Evolutionary conservation across 2,329 filamentous ascomycete genomes (phyloP).

Genomic region (Tolypocladium ovalisporum): DNA sequence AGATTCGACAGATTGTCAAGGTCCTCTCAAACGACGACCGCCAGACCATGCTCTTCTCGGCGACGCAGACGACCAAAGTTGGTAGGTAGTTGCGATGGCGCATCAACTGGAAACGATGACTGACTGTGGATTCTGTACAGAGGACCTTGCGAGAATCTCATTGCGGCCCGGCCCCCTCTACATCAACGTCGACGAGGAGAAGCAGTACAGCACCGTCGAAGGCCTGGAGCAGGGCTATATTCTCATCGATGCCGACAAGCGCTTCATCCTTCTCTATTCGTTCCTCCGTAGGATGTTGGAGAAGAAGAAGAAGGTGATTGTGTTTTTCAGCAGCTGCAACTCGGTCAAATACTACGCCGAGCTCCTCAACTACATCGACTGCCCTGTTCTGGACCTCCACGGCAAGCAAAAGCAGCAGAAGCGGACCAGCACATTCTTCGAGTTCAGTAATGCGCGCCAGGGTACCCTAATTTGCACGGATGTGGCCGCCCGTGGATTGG

Average conservation of each 20-base stretch:
- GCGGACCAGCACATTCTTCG: constrained; percentile 97
- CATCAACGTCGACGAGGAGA: constrained; percentile 89
- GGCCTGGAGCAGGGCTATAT: constrained; percentile 95
- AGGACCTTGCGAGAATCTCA: constrained; percentile 91
- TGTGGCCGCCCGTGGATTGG: constrained; percentile 86
- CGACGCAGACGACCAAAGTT: constrained; percentile 96
- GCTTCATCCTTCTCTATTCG: constrained; percentile 87
- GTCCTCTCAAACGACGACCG: constrained; percentile 78
- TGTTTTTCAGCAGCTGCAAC: constrained; percentile 88
- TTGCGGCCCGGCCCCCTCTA: constrained; percentile 84
- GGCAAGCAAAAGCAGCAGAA: constrained; percentile 99
- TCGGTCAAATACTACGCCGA: constrained; percentile 95
- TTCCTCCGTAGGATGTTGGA: constrained; percentile 73
- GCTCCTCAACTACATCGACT: constrained; percentile 93
- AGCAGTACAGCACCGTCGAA: constrained; percentile 85
- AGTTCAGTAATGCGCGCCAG: constrained; percentile 67
- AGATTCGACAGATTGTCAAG: constrained; percentile 94
- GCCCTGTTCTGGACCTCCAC: constrained; percentile 76
- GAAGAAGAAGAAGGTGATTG: constrained; percentile 92
- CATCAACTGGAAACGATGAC: not conserved
- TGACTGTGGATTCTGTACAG: constrained; percentile 20
- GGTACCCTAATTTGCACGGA: constrained; percentile 94
- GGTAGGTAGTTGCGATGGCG: constrained; percentile 10
- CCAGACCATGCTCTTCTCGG: constrained; percentile 97
- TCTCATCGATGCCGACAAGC: constrained; percentile 83